These are phyloP conservation scores for Wallacemonas sp. DNA, from an alignment of 208 protist genomes.

Conservation along the genomic window DNA sequence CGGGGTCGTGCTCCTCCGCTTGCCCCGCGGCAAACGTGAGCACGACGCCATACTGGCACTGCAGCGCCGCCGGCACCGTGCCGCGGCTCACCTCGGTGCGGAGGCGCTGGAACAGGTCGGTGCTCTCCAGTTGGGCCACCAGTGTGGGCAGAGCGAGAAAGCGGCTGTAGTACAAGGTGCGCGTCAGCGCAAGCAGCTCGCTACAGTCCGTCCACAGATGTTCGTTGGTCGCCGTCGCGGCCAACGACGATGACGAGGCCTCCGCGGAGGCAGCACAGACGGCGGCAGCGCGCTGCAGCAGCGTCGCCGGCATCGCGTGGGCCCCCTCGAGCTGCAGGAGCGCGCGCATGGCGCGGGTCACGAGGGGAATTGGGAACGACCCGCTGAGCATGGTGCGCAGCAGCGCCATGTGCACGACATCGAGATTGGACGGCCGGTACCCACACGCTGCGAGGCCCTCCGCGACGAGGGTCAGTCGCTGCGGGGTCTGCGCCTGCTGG, in stretches of 20 bases:
- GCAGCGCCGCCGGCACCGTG: neutral
- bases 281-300: conserved; percentile 50
- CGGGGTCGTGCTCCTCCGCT: neutral
- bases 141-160: conserved; percentile 33
- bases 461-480: conserved; percentile 42
- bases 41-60: conserved; percentile 23
- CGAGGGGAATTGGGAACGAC: conserved; percentile 27
- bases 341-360: conserved; percentile 38
- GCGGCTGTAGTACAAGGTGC: conserved; percentile 21
- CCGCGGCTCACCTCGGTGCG: too few species aligned
- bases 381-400: conserved; percentile 39
- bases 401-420: conserved; percentile 70
- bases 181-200: neutral
- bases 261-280: neutral
- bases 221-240: too few species aligned
- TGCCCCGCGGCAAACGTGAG: conserved; percentile 32
- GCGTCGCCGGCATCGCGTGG: conserved; percentile 34
- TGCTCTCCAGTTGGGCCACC: conserved; percentile 15
- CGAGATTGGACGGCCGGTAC: conserved; percentile 52
- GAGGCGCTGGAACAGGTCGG: neutral
- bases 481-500: conserved; percentile 30
- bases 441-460: conserved; percentile 70
- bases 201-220: neutral
- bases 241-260: neutral
- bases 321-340: conserved; percentile 41